Base-by-base conservation (phyloP, 2,329 filamentous ascomycete genomes). In the Cercospora sesami region DNA sequence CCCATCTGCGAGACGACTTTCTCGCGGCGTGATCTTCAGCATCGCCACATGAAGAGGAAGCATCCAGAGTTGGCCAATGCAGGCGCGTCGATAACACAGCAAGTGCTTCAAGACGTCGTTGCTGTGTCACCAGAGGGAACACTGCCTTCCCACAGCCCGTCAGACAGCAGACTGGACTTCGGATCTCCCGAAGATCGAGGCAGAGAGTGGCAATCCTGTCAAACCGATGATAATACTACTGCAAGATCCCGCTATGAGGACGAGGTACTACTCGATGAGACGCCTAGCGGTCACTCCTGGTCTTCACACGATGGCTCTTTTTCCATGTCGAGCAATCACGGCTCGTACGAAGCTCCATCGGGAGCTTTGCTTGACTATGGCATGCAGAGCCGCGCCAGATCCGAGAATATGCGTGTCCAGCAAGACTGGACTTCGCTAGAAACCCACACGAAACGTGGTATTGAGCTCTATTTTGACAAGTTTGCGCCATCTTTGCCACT, bases 11-110 rank as follows among this genome's bases (percentile, higher is more conserved):
- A 75, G 36, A 76, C 77, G 1, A 80, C 79, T 1, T 82, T 83
- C 65, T 82, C 81, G 3, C 78, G 80, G 1, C 73, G 76, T 2
- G 81, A 83, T 68, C 70, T 83, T 4, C 79, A 79, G 18, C 73
- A 75, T 66, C 79, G 80, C 0, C 81, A 83, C 68, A 79, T 82
- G 75, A 82, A 78, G 68, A 75, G 79, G 18, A 82, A 82, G 66
- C 80, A 82, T 64, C 74, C 57, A 2, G 57, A 60, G 21, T 10
- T 58, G 12, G 16, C n/a, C 1, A 14, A 9, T 58, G 23, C 14
- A 10, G n/a, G 26, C 4, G 10, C 26, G 5, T 30, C 53, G n/a
- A 18, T 5, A 18, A 67, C 80, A 82, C 61, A 75, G 82, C 14
- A 73, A 82, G 2, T 79, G 73, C 81, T 80, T 42, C 80, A 82